Evolutionary conservation across 2,329 filamentous ascomycete genomes (phyloP), one percentile per base, ranked within the genome.

Genomic region (Fusarium sacchari): DNA sequence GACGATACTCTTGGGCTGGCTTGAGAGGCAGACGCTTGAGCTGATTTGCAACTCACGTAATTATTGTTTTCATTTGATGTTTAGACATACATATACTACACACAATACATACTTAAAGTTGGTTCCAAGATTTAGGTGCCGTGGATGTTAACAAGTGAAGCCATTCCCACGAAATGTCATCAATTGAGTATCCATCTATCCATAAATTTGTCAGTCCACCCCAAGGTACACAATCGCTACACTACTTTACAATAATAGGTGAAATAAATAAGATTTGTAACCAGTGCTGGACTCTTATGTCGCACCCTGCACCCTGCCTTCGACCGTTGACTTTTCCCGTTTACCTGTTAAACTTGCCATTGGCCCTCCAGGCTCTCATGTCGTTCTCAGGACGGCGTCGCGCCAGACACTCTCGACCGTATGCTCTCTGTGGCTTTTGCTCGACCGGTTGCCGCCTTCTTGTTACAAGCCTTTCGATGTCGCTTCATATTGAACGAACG

Each of bases 371-470:
- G 30, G 6, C 47, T 15, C 17, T 36, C 30, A 26, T 0, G 13
- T 5, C 8, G 3, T 6, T 8, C 13, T 36, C 6, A 4, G 3
- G 8, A 8, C 17, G 6, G 2, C n/a, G 2, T 15, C 9, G 3
- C 1, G 4, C 49, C 22, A 6, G 17, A 36, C 1, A 3, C n/a
- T 36, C 12, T 22, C 1, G 9, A 22, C 2, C n/a, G 14, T 50
- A 1, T 0, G 10, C 1, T 26, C 3, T 52, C 13, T 15, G 2
- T 15, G 2, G 0, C 17, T 22, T 22, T 36, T 15, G 17, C 0
- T 15, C 13, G 8, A 8, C 1, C 1, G 12, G 0, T 26, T 4
- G 18, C 0, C 8, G 13, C 3, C 6, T 22, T 52, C 13, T 36
- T 36, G 3, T 3, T 2, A 5, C n/a, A 52, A 5, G 18, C 0